A percentile compares a stretch with the other conserved stretches of the same genome.
These are phyloP conservation scores for Endocalyx cinctus DNA, from an alignment of 2,329 filamentous ascomycete species.

Conservation along the genomic window DNA sequence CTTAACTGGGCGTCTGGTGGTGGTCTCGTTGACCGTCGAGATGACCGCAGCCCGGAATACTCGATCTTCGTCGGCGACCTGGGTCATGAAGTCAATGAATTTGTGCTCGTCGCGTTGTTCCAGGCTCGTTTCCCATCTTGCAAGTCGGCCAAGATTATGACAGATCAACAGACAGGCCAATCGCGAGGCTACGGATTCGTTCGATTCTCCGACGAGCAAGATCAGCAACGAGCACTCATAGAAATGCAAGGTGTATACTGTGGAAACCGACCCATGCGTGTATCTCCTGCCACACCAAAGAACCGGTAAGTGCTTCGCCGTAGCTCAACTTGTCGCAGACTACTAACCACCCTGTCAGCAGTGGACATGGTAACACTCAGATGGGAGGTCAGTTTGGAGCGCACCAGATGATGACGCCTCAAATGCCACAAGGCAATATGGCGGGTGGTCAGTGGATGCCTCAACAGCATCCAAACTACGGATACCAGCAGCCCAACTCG, in stretches of 20 bases:
- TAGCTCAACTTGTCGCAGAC: not conserved
- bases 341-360: slow-evolving; percentile 9
- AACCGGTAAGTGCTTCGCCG: slow-evolving; percentile 54
- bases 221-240: slow-evolving; percentile 90
- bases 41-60: slow-evolving; percentile 93
- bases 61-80: slow-evolving; percentile 98
- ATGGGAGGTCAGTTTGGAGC: slow-evolving; percentile 18
- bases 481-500: slow-evolving; percentile 33
- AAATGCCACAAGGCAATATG: slow-evolving; percentile 38
- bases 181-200: slow-evolving; percentile 98
- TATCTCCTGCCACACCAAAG: slow-evolving; percentile 96
- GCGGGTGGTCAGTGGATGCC: slow-evolving; percentile 29
- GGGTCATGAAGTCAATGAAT: slow-evolving; percentile 97
- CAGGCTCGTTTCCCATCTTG: slow-evolving; percentile 93
- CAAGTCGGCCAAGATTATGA: slow-evolving; percentile 99
- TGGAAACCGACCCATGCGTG: slow-evolving; percentile 97
- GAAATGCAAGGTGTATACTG: slow-evolving; percentile 99
- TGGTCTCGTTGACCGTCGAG: slow-evolving; percentile 88
- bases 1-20: slow-evolving; percentile 99
- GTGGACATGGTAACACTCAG: slow-evolving; percentile 32
- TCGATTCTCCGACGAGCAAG: slow-evolving; percentile 89
- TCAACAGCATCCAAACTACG: slow-evolving; percentile 35
- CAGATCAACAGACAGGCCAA: slow-evolving; percentile 94
- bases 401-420: slow-evolving; percentile 39
- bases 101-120: slow-evolving; percentile 94